phyloP scores from a whole-genome alignment of 805 yeast genomes.

The Lachancea lanzarotensis region DNA sequence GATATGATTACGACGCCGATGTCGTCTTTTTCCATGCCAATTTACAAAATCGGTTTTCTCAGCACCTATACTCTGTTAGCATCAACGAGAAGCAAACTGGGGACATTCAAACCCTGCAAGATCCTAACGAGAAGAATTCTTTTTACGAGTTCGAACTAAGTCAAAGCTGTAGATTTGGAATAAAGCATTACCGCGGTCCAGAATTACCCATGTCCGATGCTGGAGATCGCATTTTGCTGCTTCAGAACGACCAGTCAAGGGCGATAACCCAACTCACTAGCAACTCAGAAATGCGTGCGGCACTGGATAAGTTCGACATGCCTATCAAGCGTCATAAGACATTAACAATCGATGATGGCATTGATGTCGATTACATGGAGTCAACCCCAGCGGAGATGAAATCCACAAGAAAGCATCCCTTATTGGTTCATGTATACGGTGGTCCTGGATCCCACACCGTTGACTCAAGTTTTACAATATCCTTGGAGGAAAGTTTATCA shows the following conservation, averaged over 20 bases:
- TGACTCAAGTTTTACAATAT: constrained; percentile 40
- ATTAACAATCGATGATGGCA: constrained; percentile 36
- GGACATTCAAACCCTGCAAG: constrained; percentile 13
- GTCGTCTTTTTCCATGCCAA: constrained; percentile 54
- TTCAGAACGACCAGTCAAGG: constrained; percentile 5
- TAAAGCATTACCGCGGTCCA: constrained; percentile 26
- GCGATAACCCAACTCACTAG: constrained; percentile 12
- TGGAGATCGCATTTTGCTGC: constrained; percentile 15
- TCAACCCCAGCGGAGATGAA: constrained; percentile 54
- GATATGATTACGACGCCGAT: constrained; percentile 42
- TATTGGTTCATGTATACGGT: constrained; percentile 65
- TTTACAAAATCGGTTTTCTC: constrained; percentile 37
- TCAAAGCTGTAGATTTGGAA: constrained; percentile 44
- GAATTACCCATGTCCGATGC: constrained; percentile 21
- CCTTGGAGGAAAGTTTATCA: constrained; percentile 54
- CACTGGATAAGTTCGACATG: constrained; percentile 35
- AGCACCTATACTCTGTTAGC: constrained; percentile 51
- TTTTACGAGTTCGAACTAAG: constrained; percentile 48
- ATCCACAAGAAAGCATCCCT: constrained; percentile 45
- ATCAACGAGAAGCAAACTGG: constrained; percentile 25
- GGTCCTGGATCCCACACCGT: constrained; percentile 74
- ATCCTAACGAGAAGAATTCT: constrained; percentile 16
- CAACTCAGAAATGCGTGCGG: constrained; percentile 10
- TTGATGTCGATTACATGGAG: constrained; percentile 49
- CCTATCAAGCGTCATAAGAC: constrained; percentile 41